Evolutionary conservation across 1,284 basidiomycete genomes (phyloP).

Genomic region (Sutorius eximius): DNA sequence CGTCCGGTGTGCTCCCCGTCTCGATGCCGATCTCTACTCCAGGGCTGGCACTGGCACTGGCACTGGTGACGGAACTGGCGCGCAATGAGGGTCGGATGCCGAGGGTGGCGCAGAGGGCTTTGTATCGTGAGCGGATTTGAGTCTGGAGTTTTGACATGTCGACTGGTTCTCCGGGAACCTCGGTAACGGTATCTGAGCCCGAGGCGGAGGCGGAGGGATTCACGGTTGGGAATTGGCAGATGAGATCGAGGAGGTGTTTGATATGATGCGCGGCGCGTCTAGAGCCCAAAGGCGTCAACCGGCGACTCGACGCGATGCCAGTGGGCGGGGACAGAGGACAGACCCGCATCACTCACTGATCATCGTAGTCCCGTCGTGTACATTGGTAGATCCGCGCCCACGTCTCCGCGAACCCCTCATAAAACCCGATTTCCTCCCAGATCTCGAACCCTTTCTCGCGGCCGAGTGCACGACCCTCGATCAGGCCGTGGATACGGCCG

Average conservation of each 20-base stretch:
- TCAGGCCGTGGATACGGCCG: slow-evolving; percentile 85
- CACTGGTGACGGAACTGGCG: slow-evolving; percentile 21
- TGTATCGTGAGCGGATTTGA: slow-evolving; percentile 87
- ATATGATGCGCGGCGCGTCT: slow-evolving; percentile 69
- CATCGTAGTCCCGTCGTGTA: slow-evolving; percentile 38
- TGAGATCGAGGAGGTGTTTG: slow-evolving; percentile 67
- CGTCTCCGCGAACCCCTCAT: slow-evolving; percentile 78
- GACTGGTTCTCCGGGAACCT: slow-evolving; percentile 27
- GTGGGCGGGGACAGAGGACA: too few species aligned
- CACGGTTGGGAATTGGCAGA: slow-evolving; percentile 71
- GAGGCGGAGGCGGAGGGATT: slow-evolving; percentile 56
- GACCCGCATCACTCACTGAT: slow-evolving; percentile 42
- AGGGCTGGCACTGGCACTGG: background rate
- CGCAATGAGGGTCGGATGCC: slow-evolving; percentile 68
- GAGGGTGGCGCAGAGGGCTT: slow-evolving; percentile 81
- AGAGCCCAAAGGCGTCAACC: background rate
- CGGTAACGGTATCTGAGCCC: too few species aligned
- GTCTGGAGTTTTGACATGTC: slow-evolving; percentile 77
- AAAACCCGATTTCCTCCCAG: slow-evolving; percentile 96
- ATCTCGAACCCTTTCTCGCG: slow-evolving; percentile 91
- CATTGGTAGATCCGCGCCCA: slow-evolving; percentile 55
- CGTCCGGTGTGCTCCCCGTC: background rate
- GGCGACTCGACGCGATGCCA: too few species aligned
- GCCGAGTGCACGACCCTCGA: slow-evolving; percentile 90
- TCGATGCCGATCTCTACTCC: background rate